phyloP scores from a whole-genome alignment of 768 basidiomycete genomes.

The Termitomyces sp. region DNA sequence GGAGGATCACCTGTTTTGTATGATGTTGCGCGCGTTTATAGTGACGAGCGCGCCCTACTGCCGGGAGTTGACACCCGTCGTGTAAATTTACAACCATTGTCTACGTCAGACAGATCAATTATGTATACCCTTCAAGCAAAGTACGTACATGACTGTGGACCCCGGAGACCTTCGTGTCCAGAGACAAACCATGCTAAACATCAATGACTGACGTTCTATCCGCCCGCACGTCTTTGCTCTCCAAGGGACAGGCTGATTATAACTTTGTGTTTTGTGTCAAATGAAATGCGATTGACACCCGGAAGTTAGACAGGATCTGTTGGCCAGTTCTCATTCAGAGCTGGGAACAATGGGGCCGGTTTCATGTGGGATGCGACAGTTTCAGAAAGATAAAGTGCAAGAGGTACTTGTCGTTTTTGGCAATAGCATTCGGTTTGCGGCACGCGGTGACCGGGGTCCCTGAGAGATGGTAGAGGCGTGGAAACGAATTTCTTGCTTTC shows the following conservation, averaged over 20 bases:
- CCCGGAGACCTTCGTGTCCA: not conserved
- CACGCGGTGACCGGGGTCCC: conserved; percentile 16
- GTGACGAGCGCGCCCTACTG: not conserved
- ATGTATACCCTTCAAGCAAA: conserved; percentile 5
- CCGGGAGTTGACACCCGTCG: not conserved
- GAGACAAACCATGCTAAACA: not conserved
- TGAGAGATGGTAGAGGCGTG: conserved; percentile 16
- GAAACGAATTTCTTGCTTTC: conserved; percentile 13
- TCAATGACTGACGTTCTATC: not conserved
- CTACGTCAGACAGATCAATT: conserved; percentile 9
- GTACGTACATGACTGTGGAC: conserved; percentile 4
- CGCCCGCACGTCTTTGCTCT: not conserved
- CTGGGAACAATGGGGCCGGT: not conserved
- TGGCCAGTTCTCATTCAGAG: not conserved
- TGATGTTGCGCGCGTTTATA: not conserved
- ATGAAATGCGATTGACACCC: not conserved
- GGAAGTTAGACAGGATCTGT: not conserved
- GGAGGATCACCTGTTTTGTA: not conserved
- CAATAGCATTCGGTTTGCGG: conserved; percentile 1
- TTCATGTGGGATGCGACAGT: not conserved
- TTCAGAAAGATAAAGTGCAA: not conserved
- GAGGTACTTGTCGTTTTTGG: not conserved
- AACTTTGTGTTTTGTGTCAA: not conserved
- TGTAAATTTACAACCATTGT: not conserved
- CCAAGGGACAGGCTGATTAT: not conserved